Conservation (phyloP, 169 alveolate species). For the Besnoitia besnoiti region DNA sequence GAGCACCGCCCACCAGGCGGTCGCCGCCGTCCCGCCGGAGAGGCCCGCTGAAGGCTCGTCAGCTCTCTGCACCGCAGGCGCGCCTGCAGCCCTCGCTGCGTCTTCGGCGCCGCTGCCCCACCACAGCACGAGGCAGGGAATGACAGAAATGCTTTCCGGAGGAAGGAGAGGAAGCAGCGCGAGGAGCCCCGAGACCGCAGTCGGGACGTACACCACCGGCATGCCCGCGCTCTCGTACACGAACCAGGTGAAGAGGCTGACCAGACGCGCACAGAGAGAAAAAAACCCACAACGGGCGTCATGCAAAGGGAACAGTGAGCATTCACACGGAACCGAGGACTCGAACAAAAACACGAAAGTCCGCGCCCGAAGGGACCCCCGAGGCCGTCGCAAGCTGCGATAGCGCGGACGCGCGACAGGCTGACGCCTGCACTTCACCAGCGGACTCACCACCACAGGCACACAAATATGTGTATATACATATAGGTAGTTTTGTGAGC, state of each 20-base stretch:
- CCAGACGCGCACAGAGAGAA: not conserved
- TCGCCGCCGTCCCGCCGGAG: not conserved
- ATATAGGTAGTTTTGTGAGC: too few relatives aligned
- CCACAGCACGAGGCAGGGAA: conserved; percentile 47
- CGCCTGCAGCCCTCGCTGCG: not conserved
- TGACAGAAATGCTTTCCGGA: conserved; percentile 67
- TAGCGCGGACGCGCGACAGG: too few relatives aligned
- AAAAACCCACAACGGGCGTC: too few relatives aligned
- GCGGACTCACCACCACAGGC: too few relatives aligned
- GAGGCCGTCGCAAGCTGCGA: too few relatives aligned
- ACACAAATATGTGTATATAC: too few relatives aligned
- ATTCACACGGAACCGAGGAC: too few relatives aligned
- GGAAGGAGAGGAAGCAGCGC: conserved; percentile 74
- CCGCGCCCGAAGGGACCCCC: too few relatives aligned
- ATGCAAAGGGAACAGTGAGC: too few relatives aligned
- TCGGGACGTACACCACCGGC: conserved; percentile 78
- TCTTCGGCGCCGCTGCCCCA: not conserved
- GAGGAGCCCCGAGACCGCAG: conserved; percentile 71
- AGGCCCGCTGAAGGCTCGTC: not conserved
- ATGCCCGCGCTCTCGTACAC: conserved; percentile 70
- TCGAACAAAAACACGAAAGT: too few relatives aligned
- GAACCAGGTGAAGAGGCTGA: conserved; percentile 75
- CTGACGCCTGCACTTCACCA: too few relatives aligned
- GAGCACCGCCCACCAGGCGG: conserved; percentile 24
- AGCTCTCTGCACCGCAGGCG: not conserved